Evolutionary conservation across 768 basidiomycete species (phyloP).

Genomic region (Lanmaoa rubissima): DNA sequence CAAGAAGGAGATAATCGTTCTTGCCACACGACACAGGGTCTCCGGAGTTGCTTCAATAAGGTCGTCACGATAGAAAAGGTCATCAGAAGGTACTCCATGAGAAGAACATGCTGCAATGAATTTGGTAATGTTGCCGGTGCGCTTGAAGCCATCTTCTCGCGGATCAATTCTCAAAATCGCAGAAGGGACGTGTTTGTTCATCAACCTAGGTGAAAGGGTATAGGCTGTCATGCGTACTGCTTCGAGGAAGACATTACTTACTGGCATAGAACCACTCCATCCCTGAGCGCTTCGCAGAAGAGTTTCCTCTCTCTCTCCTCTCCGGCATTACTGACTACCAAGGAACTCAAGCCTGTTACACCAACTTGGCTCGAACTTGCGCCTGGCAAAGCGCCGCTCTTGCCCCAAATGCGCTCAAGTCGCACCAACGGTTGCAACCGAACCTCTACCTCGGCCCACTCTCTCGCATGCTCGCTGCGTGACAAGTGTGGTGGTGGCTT

Average conservation of each 20-base stretch:
- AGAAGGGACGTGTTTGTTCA: constrained; percentile 72
- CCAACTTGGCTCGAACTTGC: constrained; percentile 44
- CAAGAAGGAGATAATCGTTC: constrained; percentile 67
- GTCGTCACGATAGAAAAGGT: constrained; percentile 68
- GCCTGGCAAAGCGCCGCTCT: constrained; percentile 46
- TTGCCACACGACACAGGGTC: constrained; percentile 67
- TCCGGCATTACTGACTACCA: constrained; percentile 47
- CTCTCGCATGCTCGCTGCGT: constrained; percentile 49
- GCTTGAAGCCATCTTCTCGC: constrained; percentile 63
- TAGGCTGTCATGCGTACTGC: constrained; percentile 5
- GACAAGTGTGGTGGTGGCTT: constrained; percentile 58
- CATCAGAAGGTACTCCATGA: constrained; percentile 59
- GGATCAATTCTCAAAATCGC: constrained; percentile 61
- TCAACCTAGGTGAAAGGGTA: constrained; percentile 46
- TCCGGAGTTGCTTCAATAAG: constrained; percentile 60
- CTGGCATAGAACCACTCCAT: constrained; percentile 90
- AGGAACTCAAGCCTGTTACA: constrained; percentile 29
- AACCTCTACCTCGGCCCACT: constrained; percentile 77
- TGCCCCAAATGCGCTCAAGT: constrained; percentile 76
- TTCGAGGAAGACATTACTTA: constrained; percentile 43
- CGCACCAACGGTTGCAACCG: constrained; percentile 58
- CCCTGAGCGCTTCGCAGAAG: constrained; percentile 74
- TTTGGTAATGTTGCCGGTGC: constrained; percentile 70
- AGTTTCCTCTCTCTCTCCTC: constrained; percentile 74
- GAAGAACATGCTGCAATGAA: constrained; percentile 75